Conservation (phyloP, 2,329 filamentous ascomycete genomes). For the Trichothecium roseum region DNA sequence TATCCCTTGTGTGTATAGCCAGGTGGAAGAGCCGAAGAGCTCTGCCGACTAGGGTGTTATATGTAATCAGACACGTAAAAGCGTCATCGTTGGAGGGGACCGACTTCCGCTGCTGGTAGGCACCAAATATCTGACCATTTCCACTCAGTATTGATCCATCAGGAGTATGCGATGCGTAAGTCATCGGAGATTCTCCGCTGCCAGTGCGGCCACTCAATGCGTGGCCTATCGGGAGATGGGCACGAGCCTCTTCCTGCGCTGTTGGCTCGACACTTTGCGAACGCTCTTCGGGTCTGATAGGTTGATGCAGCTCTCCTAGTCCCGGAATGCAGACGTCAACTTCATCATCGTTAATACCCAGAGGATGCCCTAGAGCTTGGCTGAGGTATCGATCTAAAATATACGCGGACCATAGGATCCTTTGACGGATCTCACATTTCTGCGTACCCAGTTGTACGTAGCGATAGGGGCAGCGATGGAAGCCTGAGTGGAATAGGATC, state of each 20-base stretch:
- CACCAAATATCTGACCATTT: neutral
- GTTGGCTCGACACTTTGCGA: neutral
- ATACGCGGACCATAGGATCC: constrained; percentile 29
- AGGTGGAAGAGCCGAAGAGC: constrained; percentile 13
- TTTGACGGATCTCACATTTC: constrained; percentile 22
- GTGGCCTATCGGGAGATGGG: constrained; percentile 7
- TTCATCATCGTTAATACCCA: constrained; percentile 22
- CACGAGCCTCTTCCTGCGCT: constrained; percentile 5
- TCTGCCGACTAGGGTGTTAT: constrained; percentile 10
- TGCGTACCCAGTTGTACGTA: constrained; percentile 29
- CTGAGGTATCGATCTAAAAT: constrained; percentile 24
- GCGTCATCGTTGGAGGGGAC: constrained; percentile 3
- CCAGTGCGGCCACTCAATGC: neutral
- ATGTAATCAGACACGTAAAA: constrained; percentile 10
- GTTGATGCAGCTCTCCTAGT: constrained; percentile 12
- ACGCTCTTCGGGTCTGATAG: constrained; percentile 2
- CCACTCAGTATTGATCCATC: constrained; percentile 1
- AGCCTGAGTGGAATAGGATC: constrained; percentile 35
- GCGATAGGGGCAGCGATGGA: constrained; percentile 40
- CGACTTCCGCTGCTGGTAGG: constrained; percentile 4
- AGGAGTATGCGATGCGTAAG: neutral
- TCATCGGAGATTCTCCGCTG: neutral
- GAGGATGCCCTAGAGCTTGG: constrained; percentile 23
- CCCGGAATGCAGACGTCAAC: constrained; percentile 25
- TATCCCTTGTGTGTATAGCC: constrained; percentile 13